These are phyloP conservation scores for Ganoderma lingzhi DNA, from an alignment of 1,284 basidiomycete genomes.

Conservation along the genomic window DNA sequence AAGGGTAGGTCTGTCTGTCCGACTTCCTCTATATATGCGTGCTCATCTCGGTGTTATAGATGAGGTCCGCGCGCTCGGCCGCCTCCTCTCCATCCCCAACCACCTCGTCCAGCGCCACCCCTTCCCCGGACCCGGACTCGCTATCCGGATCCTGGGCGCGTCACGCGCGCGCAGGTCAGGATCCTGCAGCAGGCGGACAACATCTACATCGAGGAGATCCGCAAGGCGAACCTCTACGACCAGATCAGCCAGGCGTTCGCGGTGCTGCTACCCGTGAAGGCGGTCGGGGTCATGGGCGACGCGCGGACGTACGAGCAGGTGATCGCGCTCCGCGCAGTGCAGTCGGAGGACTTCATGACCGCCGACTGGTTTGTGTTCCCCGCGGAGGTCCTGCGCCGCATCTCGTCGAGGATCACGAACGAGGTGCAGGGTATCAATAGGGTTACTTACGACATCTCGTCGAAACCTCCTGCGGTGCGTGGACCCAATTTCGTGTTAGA, in stretches of 20 bases:
- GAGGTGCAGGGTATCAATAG: constrained; percentile 95
- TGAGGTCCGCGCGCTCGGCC: constrained; percentile 94
- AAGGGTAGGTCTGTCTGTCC: constrained; percentile 70
- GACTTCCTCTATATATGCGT: background rate
- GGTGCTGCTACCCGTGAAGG: constrained; percentile 95
- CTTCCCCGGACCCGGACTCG: constrained; percentile 99
- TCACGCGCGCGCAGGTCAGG: constrained; percentile 92
- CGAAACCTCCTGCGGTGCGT: constrained; percentile 92
- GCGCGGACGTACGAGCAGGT: constrained; percentile 98
- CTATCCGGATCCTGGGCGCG: constrained; percentile 98
- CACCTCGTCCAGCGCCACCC: constrained; percentile 97
- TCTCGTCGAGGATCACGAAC: constrained; percentile 98
- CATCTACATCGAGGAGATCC: constrained; percentile 99
- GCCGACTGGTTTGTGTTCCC: constrained; percentile 99
- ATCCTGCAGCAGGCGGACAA: constrained; percentile 95
- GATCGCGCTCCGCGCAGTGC: constrained; percentile 90
- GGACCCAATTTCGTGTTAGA: background rate
- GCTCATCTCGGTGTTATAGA: constrained; percentile 57
- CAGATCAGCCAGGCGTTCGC: constrained; percentile 98
- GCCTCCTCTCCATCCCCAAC: constrained; percentile 90
- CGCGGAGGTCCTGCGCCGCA: constrained; percentile 87
- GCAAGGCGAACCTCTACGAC: constrained; percentile 91
- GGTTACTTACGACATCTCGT: constrained; percentile 96
- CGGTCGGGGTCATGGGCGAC: constrained; percentile 98
- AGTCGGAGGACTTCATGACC: constrained; percentile 97